phyloP scores from a whole-genome alignment of 1,139 yeast species.

The Sugiyamaella pinicola region DNA sequence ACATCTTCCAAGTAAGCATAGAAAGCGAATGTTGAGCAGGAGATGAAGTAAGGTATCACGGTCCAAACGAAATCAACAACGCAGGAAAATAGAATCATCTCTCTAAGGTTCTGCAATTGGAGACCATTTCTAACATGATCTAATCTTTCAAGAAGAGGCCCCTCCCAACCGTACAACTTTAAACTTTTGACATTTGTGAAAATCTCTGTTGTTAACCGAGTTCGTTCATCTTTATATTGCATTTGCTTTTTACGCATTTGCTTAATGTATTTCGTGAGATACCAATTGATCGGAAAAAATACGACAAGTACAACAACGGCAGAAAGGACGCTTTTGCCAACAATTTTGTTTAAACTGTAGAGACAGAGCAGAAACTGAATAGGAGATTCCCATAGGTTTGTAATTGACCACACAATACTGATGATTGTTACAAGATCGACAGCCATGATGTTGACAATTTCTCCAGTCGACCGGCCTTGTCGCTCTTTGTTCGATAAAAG shows the following conservation, averaged over 20 bases:
- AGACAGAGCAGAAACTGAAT: constrained; percentile 57
- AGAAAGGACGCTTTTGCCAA: constrained; percentile 64
- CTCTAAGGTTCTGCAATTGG: constrained; percentile 73
- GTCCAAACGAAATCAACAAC: constrained; percentile 61
- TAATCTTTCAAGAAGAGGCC: constrained; percentile 56
- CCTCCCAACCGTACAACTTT: constrained; percentile 76
- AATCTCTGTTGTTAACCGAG: constrained; percentile 65
- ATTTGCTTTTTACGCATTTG: constrained; percentile 59
- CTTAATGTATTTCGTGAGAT: constrained; percentile 53
- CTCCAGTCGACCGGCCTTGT: constrained; percentile 79
- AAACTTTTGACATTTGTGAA: constrained; percentile 66
- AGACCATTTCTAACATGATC: constrained; percentile 74
- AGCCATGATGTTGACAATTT: constrained; percentile 73
- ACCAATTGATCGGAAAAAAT: constrained; percentile 61
- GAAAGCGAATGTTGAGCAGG: constrained; percentile 65
- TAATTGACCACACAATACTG: constrained; percentile 54
- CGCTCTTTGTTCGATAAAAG: constrained; percentile 78
- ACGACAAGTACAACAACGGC: constrained; percentile 58
- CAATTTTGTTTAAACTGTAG: constrained; percentile 55
- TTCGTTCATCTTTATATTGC: constrained; percentile 61
- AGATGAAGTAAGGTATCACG: constrained; percentile 64
- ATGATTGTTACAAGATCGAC: constrained; percentile 74
- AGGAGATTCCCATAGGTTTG: constrained; percentile 61
- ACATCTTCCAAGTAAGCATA: constrained; percentile 43
- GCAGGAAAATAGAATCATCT: constrained; percentile 47